These are phyloP conservation scores for Fraxinus sp. DNA, from an alignment of 305 asterid species.

Conservation along the genomic window DNA sequence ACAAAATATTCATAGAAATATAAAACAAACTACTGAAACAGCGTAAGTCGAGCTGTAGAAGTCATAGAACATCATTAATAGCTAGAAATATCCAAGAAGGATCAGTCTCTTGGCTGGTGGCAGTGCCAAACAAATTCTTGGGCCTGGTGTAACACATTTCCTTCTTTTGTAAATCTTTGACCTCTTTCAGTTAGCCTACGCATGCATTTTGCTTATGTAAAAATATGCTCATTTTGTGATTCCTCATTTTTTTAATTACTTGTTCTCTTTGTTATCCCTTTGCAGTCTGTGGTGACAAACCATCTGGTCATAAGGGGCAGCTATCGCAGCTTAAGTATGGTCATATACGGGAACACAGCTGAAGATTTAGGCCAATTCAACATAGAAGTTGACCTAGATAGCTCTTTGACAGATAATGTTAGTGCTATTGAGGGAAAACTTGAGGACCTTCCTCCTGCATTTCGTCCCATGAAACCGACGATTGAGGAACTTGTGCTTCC, in stretches of 20 bases:
- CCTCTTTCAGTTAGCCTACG: not conserved
- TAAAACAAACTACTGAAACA: not conserved
- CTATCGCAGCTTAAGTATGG: slow-evolving; percentile 96
- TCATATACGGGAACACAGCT: slow-evolving; percentile 87
- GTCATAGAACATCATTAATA: not conserved
- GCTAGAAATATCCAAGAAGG: not conserved
- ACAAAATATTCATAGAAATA: not conserved
- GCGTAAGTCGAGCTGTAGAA: not conserved
- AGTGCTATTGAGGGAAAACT: slow-evolving; percentile 79
- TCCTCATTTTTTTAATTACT: not conserved
- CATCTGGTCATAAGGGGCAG: slow-evolving; percentile 97
- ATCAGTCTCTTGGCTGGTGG: not conserved
- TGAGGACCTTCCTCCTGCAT: slow-evolving; percentile 90
- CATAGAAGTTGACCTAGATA: slow-evolving; percentile 87
- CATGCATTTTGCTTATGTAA: not conserved
- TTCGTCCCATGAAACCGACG: slow-evolving; percentile 56
- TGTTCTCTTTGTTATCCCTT: slow-evolving; percentile 16
- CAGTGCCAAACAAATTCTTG: not conserved
- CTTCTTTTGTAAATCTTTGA: not conserved
- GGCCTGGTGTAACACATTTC: not conserved
- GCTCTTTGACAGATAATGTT: slow-evolving; percentile 73
- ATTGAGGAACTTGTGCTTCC: slow-evolving; percentile 69
- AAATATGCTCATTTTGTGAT: not conserved
- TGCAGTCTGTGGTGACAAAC: slow-evolving; percentile 81
- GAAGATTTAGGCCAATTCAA: slow-evolving; percentile 95